Evolutionary conservation across 2,329 filamentous ascomycete species (phyloP), one percentile per base, ranked within the genome.

Genomic region (Penicillium sp.): DNA sequence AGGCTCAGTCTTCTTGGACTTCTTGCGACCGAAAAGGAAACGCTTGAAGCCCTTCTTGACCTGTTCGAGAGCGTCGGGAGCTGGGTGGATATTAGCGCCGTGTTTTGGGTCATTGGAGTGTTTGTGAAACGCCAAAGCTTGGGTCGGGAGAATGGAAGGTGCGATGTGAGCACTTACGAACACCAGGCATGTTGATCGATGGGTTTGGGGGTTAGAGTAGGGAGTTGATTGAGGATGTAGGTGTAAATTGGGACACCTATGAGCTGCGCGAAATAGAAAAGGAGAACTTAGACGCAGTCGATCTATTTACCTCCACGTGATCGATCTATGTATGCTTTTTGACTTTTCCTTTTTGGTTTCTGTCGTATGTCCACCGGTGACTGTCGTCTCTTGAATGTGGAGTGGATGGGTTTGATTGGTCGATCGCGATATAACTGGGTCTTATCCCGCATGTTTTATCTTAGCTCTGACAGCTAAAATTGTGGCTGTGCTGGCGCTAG

Each of bases 21-120:
- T 50, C 47, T 40, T 50, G 35, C 47, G 47, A n/a, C 36, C 22
- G 25, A 30, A 25, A 42, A 50, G 46, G 35, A 50, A 38, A 3
- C 47, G 41, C 30, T 46, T 50, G 29, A 50, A 39, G 29, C 47
- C 47, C 29, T 46, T 50, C 47, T 50, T 50, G 14, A 50, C 47
- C 16, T 50, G 47, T 11, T 45, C 16, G 9, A 50, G 29, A 12
- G 47, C 47, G 30, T 50, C 41, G 22, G 35, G 35, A 9, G 47
- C 47, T 50, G 13, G n/a, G 11, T 25, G 8, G 14, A 28, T 13
- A 29, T 50, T 14, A 50, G 47, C 14, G n/a, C 13, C 7, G 13
- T 34, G 34, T 27, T 16, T 31, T 29, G 14, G 22, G 19, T 22
- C 3, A 8, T 2, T 25, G 2, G 13, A 27, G 8, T 36, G 25